These are phyloP conservation scores for Trichoderma breve DNA, from an alignment of 2,329 filamentous ascomycete species.

Conservation along the genomic window DNA sequence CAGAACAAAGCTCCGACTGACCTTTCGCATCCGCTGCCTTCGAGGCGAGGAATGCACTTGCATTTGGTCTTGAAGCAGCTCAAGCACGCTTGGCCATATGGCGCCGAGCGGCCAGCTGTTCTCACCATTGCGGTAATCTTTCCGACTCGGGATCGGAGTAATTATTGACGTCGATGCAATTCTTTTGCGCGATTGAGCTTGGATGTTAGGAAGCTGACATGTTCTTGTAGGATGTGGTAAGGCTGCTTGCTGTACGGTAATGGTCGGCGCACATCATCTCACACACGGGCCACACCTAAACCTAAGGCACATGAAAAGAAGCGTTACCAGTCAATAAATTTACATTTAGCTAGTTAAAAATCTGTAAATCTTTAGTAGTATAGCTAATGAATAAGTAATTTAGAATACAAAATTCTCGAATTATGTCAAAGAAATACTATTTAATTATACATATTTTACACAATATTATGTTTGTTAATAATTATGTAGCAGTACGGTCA, in stretches of 20 bases:
- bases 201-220: not conserved
- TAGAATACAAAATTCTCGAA: rapidly evolving
- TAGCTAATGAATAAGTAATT: not conserved
- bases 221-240: not conserved
- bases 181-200: not conserved
- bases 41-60: not conserved
- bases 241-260: not conserved
- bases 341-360: no score
- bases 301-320: not conserved
- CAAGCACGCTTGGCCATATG: not conserved
- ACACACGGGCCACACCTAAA: no score
- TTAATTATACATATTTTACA: no score
- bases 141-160: not conserved
- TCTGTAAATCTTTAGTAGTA: rapidly evolving
- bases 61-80: not conserved
- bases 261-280: not conserved
- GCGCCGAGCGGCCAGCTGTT: not conserved
- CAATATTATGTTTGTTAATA: not conserved
- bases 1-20: not conserved
- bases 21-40: not conserved
- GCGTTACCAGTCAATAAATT: not conserved
- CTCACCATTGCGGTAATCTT: not conserved
- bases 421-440: not conserved
- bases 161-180: not conserved
- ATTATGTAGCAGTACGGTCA: not conserved